These are phyloP conservation scores for Clonostachys chloroleuca DNA, from an alignment of 2,329 filamentous ascomycete genomes.

Conservation along the genomic window DNA sequence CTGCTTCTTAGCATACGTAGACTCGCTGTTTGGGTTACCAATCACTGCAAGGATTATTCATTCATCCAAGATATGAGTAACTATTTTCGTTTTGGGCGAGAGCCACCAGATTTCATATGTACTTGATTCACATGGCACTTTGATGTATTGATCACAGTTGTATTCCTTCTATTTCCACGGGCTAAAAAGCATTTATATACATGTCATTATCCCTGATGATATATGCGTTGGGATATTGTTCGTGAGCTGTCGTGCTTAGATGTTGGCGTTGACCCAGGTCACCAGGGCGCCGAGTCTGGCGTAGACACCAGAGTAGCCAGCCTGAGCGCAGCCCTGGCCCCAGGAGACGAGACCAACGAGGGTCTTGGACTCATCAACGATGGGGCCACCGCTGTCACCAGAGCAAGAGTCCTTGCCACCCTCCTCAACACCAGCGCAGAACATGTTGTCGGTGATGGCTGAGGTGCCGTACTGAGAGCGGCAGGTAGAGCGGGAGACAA, in stretches of 20 bases:
- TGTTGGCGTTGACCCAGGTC: constrained; percentile 14
- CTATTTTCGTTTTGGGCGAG: no score
- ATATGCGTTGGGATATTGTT: no score
- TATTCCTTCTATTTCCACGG: no score
- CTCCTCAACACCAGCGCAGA: constrained; percentile 17
- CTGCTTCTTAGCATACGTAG: no score
- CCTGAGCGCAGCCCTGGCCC: constrained; percentile 17
- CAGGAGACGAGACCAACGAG: constrained; percentile 21
- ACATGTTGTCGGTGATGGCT: constrained; percentile 18
- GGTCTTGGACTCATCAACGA: constrained; percentile 12
- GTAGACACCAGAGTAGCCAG: constrained; percentile 18
- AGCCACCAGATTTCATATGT: no score
- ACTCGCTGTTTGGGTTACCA: no score
- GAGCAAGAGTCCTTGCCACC: constrained; percentile 23
- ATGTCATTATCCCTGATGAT: no score
- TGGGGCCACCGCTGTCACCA: constrained; percentile 22
- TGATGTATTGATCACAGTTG: no score
- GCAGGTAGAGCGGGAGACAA: constrained; percentile 19
- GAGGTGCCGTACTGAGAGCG: constrained; percentile 12
- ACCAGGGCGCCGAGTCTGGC: constrained; percentile 14
- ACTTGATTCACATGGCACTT: no score
- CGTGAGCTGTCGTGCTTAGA: not conserved
- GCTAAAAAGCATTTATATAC: no score
- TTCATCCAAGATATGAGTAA: no score
- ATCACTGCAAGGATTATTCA: no score